Evolutionary conservation across 208 protist species (phyloP).

Genomic region (Acanthamoeba culbertsoni): DNA sequence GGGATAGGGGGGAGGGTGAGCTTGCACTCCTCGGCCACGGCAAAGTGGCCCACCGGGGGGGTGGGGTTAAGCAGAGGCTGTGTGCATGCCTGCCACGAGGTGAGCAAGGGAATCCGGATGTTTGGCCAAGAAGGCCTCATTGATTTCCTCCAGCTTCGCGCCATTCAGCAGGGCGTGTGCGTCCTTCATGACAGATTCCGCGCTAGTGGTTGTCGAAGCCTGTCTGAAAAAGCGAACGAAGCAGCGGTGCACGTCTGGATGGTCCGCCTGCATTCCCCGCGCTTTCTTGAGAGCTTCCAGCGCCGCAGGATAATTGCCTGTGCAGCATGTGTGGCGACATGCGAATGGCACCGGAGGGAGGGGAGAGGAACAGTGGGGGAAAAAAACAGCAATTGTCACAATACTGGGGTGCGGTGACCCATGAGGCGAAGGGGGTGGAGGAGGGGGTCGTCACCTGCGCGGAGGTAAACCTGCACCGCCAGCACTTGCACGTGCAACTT

Average conservation of each 20-base stretch:
- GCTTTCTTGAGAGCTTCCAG: background rate
- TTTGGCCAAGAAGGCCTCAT: background rate
- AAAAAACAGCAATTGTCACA: too few relatives aligned
- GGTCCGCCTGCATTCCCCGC: background rate
- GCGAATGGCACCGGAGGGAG: too few relatives aligned
- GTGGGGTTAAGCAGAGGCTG: too few relatives aligned
- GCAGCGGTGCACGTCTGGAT: background rate
- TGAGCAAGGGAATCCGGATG: too few relatives aligned
- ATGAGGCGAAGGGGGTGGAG: too few relatives aligned
- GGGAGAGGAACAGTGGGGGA: too few relatives aligned
- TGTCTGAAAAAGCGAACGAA: background rate
- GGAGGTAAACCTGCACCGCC: background rate
- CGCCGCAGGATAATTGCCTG: background rate
- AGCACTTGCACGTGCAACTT: slow-evolving; percentile 1
- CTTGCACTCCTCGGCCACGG: too few relatives aligned
- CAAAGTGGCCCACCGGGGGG: too few relatives aligned
- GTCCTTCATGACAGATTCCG: background rate
- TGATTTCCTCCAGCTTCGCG: background rate
- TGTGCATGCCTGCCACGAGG: too few relatives aligned
- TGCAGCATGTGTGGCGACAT: too few relatives aligned
- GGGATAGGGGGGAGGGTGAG: too few relatives aligned
- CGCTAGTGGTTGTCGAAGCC: background rate
- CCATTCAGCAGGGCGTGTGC: background rate
- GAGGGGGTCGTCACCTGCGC: background rate
- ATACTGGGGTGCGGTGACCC: background rate